Evolutionary conservation across 352 stramenopile genomes (phyloP), one percentile per base, ranked within the genome.

Genomic region (Globisporangium orthogonon): DNA sequence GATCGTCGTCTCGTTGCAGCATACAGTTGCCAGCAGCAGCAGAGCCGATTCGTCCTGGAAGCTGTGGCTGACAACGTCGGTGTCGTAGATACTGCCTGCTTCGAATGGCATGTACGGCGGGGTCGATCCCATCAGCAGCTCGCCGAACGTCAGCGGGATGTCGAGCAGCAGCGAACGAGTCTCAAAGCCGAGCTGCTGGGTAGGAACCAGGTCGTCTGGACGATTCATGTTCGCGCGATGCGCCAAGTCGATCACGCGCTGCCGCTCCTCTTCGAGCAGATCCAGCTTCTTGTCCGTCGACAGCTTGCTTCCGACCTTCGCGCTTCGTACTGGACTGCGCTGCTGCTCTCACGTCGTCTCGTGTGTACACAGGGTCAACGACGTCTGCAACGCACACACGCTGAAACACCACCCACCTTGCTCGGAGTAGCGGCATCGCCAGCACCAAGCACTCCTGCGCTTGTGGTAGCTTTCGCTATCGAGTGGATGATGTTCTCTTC

Each of bases 261-360:
- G 37, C 13, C 69, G 35, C 41, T 81, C 69, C 13, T 62, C 60
- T 55, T 70, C 43, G 14, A 81, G 51, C 28, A 56, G 51, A n/a
- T 28, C 48, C n/a, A 76, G 28, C 60, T 56, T 69, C 18, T 47
- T 29, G 2, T 11, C 14, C 28, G 59, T 52, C 11, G 41, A 10
- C 4, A 40, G 11, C 18, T 28, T 18, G 45, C 23, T 46, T 4
- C 51, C 44, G 18, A 11, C 13, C 17, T 30, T 62, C 3, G 23
- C 40, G 33, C 37, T 4, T 14, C 39, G 14, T 14, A 39, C 11
- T 45, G 15, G 31, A 14, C 23, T 11, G n/a, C 31, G 15, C 15
- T 13, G 37, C 18, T 43, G 43, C 0, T 17, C 39, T 30, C 48
- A n/a, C 28, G 5, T 53, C 52, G 48, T 44, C 46, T 63, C 59